Evolutionary conservation across 805 yeast species (phyloP).

Genomic region (Saccharomycopsis vini): DNA sequence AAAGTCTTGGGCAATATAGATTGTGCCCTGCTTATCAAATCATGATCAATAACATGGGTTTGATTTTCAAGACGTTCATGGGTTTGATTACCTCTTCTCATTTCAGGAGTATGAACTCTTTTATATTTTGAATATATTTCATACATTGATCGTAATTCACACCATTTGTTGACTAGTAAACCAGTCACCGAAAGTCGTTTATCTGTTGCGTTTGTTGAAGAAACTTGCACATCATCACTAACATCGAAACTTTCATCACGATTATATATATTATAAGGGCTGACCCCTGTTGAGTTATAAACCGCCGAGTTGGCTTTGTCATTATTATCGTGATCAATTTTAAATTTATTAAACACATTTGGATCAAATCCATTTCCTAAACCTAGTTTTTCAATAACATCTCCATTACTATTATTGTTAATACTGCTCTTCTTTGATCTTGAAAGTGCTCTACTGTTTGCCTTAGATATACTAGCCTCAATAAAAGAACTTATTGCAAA

Average conservation of each 20-base stretch:
- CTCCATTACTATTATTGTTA: too few relatives aligned
- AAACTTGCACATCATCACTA: not conserved
- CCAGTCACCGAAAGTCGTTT: conserved; percentile 30
- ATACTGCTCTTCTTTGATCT: too few relatives aligned
- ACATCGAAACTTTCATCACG: not conserved
- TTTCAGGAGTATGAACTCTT: conserved; percentile 27
- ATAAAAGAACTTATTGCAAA: too few relatives aligned
- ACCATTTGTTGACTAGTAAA: conserved; percentile 52
- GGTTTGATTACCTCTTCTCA: conserved; percentile 37
- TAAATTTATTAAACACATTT: not conserved
- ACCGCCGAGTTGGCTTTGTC: conserved; percentile 1
- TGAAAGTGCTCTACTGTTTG: too few relatives aligned
- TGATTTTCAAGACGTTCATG: conserved; percentile 41
- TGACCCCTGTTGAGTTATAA: not conserved
- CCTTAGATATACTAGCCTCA: too few relatives aligned
- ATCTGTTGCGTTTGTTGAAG: not conserved
- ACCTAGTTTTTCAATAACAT: too few relatives aligned
- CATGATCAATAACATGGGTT: conserved; percentile 32
- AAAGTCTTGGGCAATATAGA: conserved; percentile 18
- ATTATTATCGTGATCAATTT: not conserved
- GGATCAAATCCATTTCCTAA: not conserved
- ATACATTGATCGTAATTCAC: conserved; percentile 54
- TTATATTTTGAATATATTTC: conserved; percentile 33
- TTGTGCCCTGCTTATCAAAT: not conserved
- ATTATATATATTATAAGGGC: conserved; percentile 6